These are phyloP conservation scores for Phoma herbarum DNA, from an alignment of 2,329 filamentous ascomycete genomes.

Conservation along the genomic window DNA sequence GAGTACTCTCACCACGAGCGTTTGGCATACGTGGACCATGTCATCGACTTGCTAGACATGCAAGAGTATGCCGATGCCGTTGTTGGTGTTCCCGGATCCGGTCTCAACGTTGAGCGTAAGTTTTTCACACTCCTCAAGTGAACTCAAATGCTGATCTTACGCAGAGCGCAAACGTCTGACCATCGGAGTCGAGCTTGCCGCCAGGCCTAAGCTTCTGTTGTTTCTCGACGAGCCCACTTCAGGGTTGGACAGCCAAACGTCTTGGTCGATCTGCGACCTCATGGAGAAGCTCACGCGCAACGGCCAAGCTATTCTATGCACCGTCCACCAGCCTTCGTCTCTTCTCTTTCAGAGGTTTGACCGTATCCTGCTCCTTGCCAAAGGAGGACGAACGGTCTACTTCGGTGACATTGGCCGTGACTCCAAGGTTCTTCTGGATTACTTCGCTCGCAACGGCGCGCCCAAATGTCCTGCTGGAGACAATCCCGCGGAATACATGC, in stretches of 20 bases:
- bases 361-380: neutral
- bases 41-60: neutral
- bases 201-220: neutral
- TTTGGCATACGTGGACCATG: neutral
- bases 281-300: neutral
- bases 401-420: neutral
- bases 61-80: neutral
- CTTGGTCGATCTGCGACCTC: neutral
- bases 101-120: neutral
- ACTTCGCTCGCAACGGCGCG: neutral
- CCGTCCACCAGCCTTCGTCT: neutral
- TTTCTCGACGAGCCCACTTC: neutral
- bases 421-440: neutral
- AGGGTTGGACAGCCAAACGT: neutral
- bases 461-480: neutral
- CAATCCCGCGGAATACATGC: neutral
- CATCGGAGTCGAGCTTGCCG: neutral
- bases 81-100: neutral
- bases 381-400: neutral
- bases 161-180: neutral
- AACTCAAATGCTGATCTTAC: neutral
- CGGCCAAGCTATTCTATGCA: neutral
- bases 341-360: neutral
- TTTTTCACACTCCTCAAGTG: too few relatives aligned
- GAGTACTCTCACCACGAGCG: neutral